These are phyloP conservation scores for Paralagenidium karlingii DNA, from an alignment of 352 stramenopile species.

Conservation along the genomic window DNA sequence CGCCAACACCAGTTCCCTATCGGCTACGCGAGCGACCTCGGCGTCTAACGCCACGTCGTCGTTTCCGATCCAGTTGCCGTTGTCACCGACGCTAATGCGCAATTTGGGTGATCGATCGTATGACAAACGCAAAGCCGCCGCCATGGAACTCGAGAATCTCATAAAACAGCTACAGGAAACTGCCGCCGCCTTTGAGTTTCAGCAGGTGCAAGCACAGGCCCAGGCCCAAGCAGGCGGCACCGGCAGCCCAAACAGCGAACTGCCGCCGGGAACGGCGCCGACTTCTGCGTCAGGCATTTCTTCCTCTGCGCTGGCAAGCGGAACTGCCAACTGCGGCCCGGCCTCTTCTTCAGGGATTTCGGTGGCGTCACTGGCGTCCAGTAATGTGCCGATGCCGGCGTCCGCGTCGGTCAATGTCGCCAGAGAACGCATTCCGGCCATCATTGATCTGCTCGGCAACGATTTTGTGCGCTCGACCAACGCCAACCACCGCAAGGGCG, in stretches of 20 bases:
- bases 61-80: constrained; percentile 47
- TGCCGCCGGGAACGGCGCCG: not conserved
- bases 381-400: no score
- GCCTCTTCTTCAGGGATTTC: no score
- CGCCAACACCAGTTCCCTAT: no score
- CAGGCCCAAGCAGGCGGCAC: no score
- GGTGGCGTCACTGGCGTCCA: no score
- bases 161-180: constrained; percentile 96
- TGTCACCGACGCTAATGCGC: constrained; percentile 67
- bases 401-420: constrained; percentile 25
- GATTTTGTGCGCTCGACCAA: constrained; percentile 98
- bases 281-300: constrained; percentile 4
- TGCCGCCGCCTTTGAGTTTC: constrained; percentile 61
- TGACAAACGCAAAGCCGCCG: constrained; percentile 98
- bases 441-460: constrained; percentile 95
- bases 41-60: constrained; percentile 8
- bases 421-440: constrained; percentile 80
- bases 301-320: constrained; percentile 5
- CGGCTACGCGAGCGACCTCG: constrained; percentile 9
- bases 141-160: constrained; percentile 97
- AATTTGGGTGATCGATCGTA: constrained; percentile 97
- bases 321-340: not conserved
- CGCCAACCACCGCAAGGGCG: constrained; percentile 97
- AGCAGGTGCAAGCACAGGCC: constrained; percentile 38
- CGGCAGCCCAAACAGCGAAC: not conserved